Evolutionary conservation across 495 filamentous ascomycete species (phyloP), one percentile per base, ranked within the genome.

Genomic region (Penicillium simplicissimum): DNA sequence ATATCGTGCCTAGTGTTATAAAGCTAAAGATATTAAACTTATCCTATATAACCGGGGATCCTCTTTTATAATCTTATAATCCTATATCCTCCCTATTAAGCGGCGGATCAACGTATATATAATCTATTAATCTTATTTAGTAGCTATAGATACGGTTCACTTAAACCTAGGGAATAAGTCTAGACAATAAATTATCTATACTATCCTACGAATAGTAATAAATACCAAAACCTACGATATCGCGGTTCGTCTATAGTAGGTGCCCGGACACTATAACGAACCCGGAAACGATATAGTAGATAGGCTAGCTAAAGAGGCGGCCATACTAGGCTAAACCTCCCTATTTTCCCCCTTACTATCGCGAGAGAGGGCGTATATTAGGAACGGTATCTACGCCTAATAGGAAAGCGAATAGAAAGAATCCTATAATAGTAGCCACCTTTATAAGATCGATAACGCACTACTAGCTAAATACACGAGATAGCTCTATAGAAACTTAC

Each of bases 131-230:
- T n/a, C n/a, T n/a, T n/a, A n/a, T n/a, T n/a, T n/a, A n/a, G n/a
- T n/a, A n/a, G n/a, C n/a, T n/a, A n/a, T n/a, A n/a, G n/a, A n/a
- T n/a, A n/a, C n/a, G n/a, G n/a, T n/a, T n/a, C n/a, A n/a, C n/a
- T n/a, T n/a, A n/a, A 67, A 62, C 52, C n/a, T 31, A 17, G 34
- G 47, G 25, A 71, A 67, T 11, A 66, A 55, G 36, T 69, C 64
- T 17, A 62, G 64, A 23, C 64, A 71, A 54, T 49, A 31, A 19
- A 67, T 71, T 33, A 45, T 67, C 25, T 45, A 69, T n/a, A 58
- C 68, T 1, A 71, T 62, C 58, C 51, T 58, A 45, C 53, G 53
- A 21, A 51, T 53, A 1, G 66, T 61, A 23, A 56, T 55, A 10
- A 60, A 71, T 45, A 45, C 61, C 14, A 45, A 58, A 48, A 36